phyloP scores from a whole-genome alignment of 495 filamentous ascomycete genomes.

The Neurospora discreta region DNA sequence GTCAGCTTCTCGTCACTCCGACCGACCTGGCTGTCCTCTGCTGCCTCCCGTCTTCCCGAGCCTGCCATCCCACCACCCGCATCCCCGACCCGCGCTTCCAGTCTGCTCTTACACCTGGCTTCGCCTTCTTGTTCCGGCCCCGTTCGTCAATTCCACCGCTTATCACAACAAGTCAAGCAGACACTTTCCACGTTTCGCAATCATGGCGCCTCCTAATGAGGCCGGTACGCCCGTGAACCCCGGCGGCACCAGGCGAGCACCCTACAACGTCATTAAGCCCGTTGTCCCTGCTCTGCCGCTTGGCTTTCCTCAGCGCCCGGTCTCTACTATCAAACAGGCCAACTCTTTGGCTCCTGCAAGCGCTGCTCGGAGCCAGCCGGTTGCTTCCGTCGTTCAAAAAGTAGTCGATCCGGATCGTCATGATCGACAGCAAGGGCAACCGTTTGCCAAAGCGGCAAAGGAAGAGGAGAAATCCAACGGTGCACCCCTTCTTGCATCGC shows the following conservation, averaged over 20 bases:
- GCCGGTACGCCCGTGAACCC: slow-evolving; percentile 14
- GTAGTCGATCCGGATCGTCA: neutral
- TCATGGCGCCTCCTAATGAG: slow-evolving; percentile 19
- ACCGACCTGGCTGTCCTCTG: neutral
- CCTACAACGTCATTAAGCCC: slow-evolving; percentile 5
- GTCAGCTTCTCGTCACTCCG: neutral
- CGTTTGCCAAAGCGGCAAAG: neutral
- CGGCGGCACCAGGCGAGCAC: slow-evolving; percentile 3
- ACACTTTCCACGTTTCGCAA: neutral
- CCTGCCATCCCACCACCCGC: neutral
- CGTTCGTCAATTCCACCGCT: neutral
- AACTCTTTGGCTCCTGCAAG: neutral
- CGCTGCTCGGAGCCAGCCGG: neutral
- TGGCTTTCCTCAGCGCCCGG: slow-evolving; percentile 18
- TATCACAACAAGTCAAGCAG: neutral
- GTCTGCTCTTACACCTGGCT: neutral
- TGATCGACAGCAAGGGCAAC: neutral
- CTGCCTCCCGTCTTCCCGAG: neutral
- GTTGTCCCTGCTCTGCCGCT: slow-evolving; percentile 22
- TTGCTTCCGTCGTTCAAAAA: neutral
- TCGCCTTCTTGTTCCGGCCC: neutral
- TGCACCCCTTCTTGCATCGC: neutral
- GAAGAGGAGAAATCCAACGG: neutral
- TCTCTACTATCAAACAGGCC: slow-evolving; percentile 2
- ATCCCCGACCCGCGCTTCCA: neutral